A percentile compares a stretch with the other conserved stretches of the same genome.
Evolutionary conservation across 2,329 filamentous ascomycete species (phyloP).

Genomic region (Lanzia echinophila): DNA sequence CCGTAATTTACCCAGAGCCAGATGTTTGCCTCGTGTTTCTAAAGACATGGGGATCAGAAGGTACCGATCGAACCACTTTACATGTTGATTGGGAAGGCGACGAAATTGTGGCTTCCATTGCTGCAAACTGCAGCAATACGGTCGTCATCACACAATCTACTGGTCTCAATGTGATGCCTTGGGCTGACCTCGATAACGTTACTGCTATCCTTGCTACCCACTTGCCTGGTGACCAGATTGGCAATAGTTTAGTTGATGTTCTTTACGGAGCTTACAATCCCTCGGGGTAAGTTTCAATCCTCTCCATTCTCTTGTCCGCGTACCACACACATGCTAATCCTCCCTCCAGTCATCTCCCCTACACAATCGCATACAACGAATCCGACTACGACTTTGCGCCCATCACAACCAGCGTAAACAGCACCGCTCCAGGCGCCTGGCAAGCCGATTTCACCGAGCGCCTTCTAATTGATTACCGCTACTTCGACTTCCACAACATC

Average conservation of each 20-base stretch:
- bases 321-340: neutral
- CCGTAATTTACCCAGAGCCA: conserved; percentile 37
- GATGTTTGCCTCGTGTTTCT: conserved; percentile 63
- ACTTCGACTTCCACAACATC: conserved; percentile 39
- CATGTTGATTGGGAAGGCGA: conserved; percentile 17
- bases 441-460: conserved; percentile 49
- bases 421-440: conserved; percentile 15
- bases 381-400: conserved; percentile 44
- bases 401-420: conserved; percentile 35
- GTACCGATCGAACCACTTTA: conserved; percentile 47
- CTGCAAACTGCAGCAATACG: conserved; percentile 47
- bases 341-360: conserved; percentile 47
- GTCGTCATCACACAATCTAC: conserved; percentile 61
- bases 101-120: conserved; percentile 35
- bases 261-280: conserved; percentile 56
- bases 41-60: conserved; percentile 65
- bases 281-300: conserved; percentile 11
- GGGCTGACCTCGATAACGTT: conserved; percentile 51
- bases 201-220: conserved; percentile 54
- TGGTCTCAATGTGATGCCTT: conserved; percentile 56
- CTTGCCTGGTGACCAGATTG: conserved; percentile 53
- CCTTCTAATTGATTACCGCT: conserved; percentile 39
- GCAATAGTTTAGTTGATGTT: conserved; percentile 53
- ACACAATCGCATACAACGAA: conserved; percentile 52
- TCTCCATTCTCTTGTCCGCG: neutral